Conservation (phyloP, 208 protist genomes). For the Acanthamoeba royreba region DNA sequence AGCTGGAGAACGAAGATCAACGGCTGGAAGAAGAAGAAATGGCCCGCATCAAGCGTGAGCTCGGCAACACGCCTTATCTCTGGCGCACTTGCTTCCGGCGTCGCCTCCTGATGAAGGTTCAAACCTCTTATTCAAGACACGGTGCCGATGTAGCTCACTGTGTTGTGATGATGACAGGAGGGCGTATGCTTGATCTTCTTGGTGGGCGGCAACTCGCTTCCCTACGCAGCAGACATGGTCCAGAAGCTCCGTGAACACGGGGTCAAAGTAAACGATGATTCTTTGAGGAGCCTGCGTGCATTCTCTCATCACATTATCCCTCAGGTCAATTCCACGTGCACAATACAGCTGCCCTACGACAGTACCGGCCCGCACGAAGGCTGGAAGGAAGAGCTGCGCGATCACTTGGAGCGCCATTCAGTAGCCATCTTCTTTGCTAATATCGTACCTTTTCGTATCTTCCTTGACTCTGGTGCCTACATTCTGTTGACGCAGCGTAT, state of each 20-base stretch:
- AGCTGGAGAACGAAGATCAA: background rate
- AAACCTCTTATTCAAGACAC: background rate
- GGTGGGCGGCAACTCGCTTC: background rate
- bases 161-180: background rate
- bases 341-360: background rate
- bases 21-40: background rate
- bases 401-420: background rate
- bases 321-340: background rate
- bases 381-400: background rate
- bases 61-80: background rate
- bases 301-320: too few relatives aligned
- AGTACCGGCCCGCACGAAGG: background rate
- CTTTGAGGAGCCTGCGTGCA: background rate
- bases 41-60: background rate
- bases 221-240: background rate
- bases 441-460: background rate
- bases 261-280: background rate
- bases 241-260: background rate
- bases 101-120: background rate
- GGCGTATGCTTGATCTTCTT: background rate
- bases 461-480: background rate
- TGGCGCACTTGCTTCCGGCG: background rate
- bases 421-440: background rate
- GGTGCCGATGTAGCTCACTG: background rate
- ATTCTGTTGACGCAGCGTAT: background rate